Evolutionary conservation across 1,284 basidiomycete genomes (phyloP), one percentile per base, ranked within the genome.

Genomic region (Trichosporon coremiiforme): DNA sequence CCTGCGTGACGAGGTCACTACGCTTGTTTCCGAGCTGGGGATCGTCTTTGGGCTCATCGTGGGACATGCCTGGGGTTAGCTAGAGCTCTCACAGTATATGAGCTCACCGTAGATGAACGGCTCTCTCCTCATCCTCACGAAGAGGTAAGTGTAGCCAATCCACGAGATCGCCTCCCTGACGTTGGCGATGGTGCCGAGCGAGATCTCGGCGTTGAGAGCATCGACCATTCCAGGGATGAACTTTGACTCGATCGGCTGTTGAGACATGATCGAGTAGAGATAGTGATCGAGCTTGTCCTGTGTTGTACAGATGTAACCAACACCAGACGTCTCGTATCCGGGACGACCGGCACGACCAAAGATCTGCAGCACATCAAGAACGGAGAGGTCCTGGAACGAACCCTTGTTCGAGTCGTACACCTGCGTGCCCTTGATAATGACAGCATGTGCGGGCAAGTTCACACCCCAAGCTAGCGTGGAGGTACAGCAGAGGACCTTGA

Each of bases 401-500:
- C 95, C 95, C 78, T 90, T 91, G 6, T 89, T 86, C 71, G 91
- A 92, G 78, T 98, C 93, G 80, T 99, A 99, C 2, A 99, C 88
- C 77, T 99, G 93, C 0, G 97, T 99, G 15, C 97, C 97, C 84
- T 99, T 99, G 86, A 99, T 99, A 74, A 99, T 86, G 69, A 95
- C 94, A 69, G 97, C 97, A 84, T 99, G 98, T 4, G 97, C 97
- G 50, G 97, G 97, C 77, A 99, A 85, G 82, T 99, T 99, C 77
- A 99, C 97, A 86, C 97, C 97, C 97, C 97, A 99, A 0, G 97
- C 97, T 38, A 99, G 87, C 0, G 97, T 99, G 1, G 97, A 94
- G 2, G 97, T 99, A 85, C 97, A 99, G 83, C 94, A 98, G 10
- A 99, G 86, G 45, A 94, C 94, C 87, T 97, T 98, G 78, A 99